Evolutionary conservation across 768 basidiomycete genomes (phyloP).

Genomic region (Suillus subalutaceus): DNA sequence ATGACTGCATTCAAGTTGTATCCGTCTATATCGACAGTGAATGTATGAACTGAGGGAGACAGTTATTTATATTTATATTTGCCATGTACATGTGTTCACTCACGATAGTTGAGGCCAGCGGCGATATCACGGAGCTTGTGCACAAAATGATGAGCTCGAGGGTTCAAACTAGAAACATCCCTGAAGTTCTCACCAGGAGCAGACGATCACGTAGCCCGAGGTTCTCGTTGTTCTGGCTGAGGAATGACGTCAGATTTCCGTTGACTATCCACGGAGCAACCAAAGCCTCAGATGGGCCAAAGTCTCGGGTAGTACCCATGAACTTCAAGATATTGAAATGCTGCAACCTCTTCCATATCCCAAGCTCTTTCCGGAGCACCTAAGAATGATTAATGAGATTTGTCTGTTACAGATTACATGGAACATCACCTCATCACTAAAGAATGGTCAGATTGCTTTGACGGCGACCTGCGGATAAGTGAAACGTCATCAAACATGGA

Average conservation of each 20-base stretch:
- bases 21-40: neutral
- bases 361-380: constrained; percentile 20
- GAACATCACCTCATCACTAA: neutral
- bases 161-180: neutral
- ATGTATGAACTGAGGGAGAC: neutral
- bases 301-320: constrained; percentile 18
- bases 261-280: constrained; percentile 23
- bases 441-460: neutral
- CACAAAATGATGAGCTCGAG: neutral
- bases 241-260: constrained; percentile 17
- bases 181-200: constrained; percentile 17
- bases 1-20: neutral
- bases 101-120: constrained; percentile 3
- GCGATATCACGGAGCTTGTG: neutral
- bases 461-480: neutral
- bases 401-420: too few relatives aligned
- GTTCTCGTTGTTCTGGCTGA: constrained; percentile 8
- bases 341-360: constrained; percentile 21
- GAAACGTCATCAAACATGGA: neutral
- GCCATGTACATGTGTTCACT: neutral
- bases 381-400: too few relatives aligned
- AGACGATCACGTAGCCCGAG: constrained; percentile 17
- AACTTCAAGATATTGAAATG: constrained; percentile 24
- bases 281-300: constrained; percentile 23
- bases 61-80: neutral